Base-by-base conservation (phyloP, 352 stramenopile species). In the Plasmopara halstedii region DNA sequence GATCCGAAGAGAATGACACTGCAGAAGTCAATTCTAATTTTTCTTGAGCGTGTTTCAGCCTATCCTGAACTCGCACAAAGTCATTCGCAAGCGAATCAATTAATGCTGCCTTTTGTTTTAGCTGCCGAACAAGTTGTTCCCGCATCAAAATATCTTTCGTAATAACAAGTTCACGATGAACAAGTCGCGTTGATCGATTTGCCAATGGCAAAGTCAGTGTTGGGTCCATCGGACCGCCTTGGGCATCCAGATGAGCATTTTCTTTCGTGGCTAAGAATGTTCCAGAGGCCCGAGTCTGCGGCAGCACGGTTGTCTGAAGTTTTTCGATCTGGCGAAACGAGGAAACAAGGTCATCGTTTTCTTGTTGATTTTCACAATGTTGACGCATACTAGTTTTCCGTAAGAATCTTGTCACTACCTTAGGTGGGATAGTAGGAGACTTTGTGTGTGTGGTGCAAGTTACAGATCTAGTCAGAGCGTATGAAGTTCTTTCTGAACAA, bases 81-180 rank as follows among this genome's bases (percentile, higher is more conserved):
- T 83, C 63, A 3, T 29, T 39, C 11, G 60, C 46, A 15, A 81
- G 29, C 5, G 20, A 32, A 10, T 75, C 46, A 33, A 83, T 46
- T 2, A 52, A 13, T 1, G 42, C 35, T 2, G 58, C n/a, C 0
- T 43, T 21, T 2, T 73, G 53, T 6, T 61, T 58, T 22, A 85
- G 43, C 31, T 85, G 67, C 3, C 66, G 51, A 14, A 78, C 48
- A n/a, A 69, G 46, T 32, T 83, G 69, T 15, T 85, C 70, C 4
- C 73, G 68, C 49, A 76, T 55, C 42, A 82, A 61, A 35, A 85
- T 80, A 13, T 80, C 63, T 46, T 82, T 85, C 11, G 58, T 73
- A 25, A 77, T 62, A 20, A 53, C 45, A 6, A 85, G 40, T 22
- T 83, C 73, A 20, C 64, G 64, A 17, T 82, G 37, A 20, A 80